Percentiles rank a stretch among this genome's conserved stretches.
phyloP scores from a whole-genome alignment of 441 rosid genomes.

The Mallotus repandus region DNA sequence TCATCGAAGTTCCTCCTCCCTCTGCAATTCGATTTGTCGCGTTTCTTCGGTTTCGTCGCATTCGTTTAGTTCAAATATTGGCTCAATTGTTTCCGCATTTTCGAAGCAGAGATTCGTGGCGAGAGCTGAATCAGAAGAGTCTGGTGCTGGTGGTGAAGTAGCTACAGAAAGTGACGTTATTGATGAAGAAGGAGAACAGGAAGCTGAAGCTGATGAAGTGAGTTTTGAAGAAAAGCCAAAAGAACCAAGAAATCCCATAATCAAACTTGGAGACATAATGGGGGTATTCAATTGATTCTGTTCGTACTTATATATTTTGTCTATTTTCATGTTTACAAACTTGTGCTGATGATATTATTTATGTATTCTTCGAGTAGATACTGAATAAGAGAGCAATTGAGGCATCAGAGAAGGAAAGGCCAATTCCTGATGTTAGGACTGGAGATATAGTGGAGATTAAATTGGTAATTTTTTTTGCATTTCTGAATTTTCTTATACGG shows the following conservation, averaged over 20 bases:
- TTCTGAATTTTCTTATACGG: background rate
- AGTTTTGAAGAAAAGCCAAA: conserved; percentile 34
- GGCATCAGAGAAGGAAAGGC: conserved; percentile 58
- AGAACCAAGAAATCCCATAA: conserved; percentile 42
- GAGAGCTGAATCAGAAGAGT: conserved; percentile 52
- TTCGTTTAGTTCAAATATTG: conserved; percentile 31
- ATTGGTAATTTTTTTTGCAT: conserved; percentile 44
- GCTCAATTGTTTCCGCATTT: conserved; percentile 25
- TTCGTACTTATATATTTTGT: background rate
- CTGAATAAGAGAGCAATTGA: conserved; percentile 72
- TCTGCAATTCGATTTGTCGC: conserved; percentile 17
- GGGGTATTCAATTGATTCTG: conserved; percentile 45
- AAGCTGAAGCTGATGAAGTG: background rate
- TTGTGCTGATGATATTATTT: background rate
- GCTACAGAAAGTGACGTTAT: conserved; percentile 31
- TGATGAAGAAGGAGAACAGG: conserved; percentile 31
- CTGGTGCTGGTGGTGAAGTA: conserved; percentile 36
- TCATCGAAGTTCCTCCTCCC: conserved; percentile 18
- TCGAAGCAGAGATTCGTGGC: conserved; percentile 44
- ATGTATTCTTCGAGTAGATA: conserved; percentile 43
- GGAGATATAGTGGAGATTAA: conserved; percentile 78
- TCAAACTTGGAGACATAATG: conserved; percentile 85
- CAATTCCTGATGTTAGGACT: conserved; percentile 69
- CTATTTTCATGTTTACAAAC: background rate
- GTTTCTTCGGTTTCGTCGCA: conserved; percentile 33